A percentile compares a stretch with the other conserved stretches of the same genome.
These are phyloP conservation scores for Triangularia verruculosa DNA, from an alignment of 2,329 filamentous ascomycete species.

Conservation along the genomic window DNA sequence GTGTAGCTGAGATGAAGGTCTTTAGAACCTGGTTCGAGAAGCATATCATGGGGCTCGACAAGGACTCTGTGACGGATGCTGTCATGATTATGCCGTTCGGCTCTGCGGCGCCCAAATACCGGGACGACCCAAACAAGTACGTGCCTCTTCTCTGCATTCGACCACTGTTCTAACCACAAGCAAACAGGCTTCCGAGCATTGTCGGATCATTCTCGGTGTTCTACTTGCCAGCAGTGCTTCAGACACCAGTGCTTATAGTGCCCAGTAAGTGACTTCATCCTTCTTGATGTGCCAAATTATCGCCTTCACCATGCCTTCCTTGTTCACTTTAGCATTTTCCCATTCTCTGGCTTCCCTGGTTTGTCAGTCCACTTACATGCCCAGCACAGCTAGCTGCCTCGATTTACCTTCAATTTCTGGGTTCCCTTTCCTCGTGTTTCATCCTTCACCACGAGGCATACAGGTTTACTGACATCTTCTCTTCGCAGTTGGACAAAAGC, in stretches of 20 bases:
- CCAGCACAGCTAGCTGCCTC: too few species aligned
- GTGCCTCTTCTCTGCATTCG: background rate
- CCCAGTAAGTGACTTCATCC: background rate
- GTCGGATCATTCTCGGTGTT: background rate
- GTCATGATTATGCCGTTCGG: conserved; percentile 6
- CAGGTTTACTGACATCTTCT: background rate
- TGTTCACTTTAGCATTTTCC: too few species aligned
- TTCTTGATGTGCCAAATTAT: too few species aligned
- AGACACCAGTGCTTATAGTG: background rate
- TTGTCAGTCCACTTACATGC: too few species aligned
- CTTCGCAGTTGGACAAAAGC: conserved; percentile 1
- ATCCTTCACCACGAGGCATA: too few species aligned
- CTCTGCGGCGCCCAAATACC: background rate
- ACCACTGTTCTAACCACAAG: background rate
- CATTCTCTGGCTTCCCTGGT: too few species aligned
- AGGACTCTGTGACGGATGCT: conserved; percentile 5
- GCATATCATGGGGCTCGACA: conserved; percentile 1
- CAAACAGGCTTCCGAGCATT: background rate
- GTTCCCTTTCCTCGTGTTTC: too few species aligned
- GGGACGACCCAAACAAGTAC: background rate
- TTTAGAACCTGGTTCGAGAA: conserved; percentile 2
- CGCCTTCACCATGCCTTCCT: too few species aligned
- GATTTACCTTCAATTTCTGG: too few species aligned
- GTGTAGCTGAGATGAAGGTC: conserved; percentile 1
- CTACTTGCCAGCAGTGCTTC: background rate